A percentile compares a stretch with the other conserved stretches of the same genome.
These are phyloP conservation scores for Penicillium sp. DNA, from an alignment of 2,329 filamentous ascomycete species.

Conservation along the genomic window DNA sequence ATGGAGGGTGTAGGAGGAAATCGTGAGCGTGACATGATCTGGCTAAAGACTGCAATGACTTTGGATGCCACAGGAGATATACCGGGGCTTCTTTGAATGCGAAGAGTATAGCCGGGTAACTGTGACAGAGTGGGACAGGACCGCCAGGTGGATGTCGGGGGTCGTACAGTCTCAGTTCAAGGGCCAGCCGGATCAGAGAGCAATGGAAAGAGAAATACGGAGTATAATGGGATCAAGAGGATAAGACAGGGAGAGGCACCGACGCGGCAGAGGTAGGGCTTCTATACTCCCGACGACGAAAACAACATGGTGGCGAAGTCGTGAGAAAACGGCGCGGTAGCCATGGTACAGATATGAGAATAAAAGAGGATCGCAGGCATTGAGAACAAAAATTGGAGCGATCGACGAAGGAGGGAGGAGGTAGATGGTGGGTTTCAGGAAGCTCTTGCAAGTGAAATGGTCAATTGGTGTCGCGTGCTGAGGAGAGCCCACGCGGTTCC, in stretches of 20 bases:
- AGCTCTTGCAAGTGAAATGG: constrained; percentile 12
- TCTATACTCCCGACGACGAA: constrained; percentile 16
- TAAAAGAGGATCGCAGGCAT: constrained; percentile 9
- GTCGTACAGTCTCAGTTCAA: constrained; percentile 17
- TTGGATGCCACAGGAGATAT: neutral
- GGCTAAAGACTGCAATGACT: neutral
- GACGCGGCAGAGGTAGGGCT: neutral
- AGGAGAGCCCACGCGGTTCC: constrained; percentile 35
- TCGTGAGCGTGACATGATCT: constrained; percentile 39
- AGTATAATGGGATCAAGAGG: neutral
- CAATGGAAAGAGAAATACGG: neutral
- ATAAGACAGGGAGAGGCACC: neutral
- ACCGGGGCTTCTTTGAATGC: constrained; percentile 4
- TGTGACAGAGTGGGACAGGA: constrained; percentile 13
- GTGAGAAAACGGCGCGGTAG: constrained; percentile 18
- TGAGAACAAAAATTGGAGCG: constrained; percentile 12
- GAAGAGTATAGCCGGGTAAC: constrained; percentile 1
- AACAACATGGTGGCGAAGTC: constrained; percentile 21
- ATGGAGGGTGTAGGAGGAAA: constrained; percentile 45
- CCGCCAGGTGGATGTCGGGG: constrained; percentile 1
- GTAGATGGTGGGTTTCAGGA: constrained; percentile 20
- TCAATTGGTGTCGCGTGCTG: constrained; percentile 43
- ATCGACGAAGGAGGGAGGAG: constrained; percentile 18
- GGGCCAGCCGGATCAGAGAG: neutral
- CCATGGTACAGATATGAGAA: constrained; percentile 15